phyloP scores from a whole-genome alignment of 2,329 filamentous ascomycete species.

The Beauveria australis region DNA sequence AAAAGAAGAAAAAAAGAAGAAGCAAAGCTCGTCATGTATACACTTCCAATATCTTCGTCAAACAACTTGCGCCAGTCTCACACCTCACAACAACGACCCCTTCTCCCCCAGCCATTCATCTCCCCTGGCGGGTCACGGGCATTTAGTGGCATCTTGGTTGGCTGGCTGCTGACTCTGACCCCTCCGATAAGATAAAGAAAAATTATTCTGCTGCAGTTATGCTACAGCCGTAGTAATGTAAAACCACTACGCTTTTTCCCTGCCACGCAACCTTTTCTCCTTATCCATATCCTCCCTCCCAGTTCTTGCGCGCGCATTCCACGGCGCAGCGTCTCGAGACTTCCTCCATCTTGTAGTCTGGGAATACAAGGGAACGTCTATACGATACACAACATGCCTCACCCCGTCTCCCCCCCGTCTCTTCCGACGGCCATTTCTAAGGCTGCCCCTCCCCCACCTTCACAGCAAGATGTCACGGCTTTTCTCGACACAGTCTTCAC shows the following conservation, averaged over 20 bases:
- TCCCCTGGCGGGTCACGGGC: constrained; percentile 2
- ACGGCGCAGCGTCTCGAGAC: constrained; percentile 10
- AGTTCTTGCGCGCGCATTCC: constrained; percentile 4
- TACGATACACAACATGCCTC: constrained; percentile 32
- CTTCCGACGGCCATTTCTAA: constrained; percentile 36
- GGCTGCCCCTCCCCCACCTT: constrained; percentile 47
- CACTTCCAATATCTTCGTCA: not conserved
- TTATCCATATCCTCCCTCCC: constrained; percentile 1
- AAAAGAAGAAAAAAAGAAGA: too few relatives aligned
- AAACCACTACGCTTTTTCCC: constrained; percentile 2
- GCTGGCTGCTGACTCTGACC: constrained; percentile 1
- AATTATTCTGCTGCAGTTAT: constrained; percentile 5
- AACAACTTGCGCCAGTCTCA: not conserved
- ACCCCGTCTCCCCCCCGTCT: constrained; percentile 38
- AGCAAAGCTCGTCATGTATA: not conserved
- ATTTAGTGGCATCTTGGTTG: constrained; percentile 3
- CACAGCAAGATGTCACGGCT: constrained; percentile 56
- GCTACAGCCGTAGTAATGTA: not conserved
- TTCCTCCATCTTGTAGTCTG: not conserved
- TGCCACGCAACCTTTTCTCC: constrained; percentile 5
- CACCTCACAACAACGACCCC: not conserved
- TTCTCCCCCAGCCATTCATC: not conserved
- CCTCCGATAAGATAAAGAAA: constrained; percentile 11
- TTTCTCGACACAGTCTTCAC: constrained; percentile 61
- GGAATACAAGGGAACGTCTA: not conserved